Evolutionary conservation across 306 rosid species (phyloP), one percentile per base, ranked within the genome.

Genomic region (Cajanus cajan): DNA sequence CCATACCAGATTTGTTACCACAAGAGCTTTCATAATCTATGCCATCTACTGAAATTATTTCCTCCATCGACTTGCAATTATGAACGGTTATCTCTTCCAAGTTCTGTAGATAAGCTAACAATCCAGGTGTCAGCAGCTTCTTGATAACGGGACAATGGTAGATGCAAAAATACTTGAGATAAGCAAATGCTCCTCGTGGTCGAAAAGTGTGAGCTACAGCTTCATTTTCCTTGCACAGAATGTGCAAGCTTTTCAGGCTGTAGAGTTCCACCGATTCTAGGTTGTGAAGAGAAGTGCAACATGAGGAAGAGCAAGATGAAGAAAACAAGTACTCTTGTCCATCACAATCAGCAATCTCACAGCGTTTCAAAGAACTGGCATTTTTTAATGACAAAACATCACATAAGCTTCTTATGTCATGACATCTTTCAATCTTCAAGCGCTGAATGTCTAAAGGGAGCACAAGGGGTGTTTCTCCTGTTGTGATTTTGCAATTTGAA

Each of bases 21-120:
- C 68, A 2, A 15, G 10, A 7, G 6, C 68, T 31, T 61, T 28
- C 68, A 61, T 33, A 61, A 33, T 61, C 21, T 31, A 15, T 14
- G 11, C 43, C 5, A 61, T 61, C 68, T 14, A 31, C 43, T 2
- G 68, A 61, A 33, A 61, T 61, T 31, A 61, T 61, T 61, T 61
- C 68, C 12, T 61, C 43, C 68, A 61, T 61, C 6, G 43, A 61
- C 41, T 61, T 61, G 22, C 43, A 61, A 31, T 33, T 6, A 61
- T 61, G 68, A 61, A 33, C 68, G 7, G 39, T 61, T 31, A 61
- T 31, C 41, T 61, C 43, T 61, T 61, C 68, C 22, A 33, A 31
- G 68, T 61, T 61, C 43, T 33, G 68, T 61, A 61, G 68, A 61
- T 61, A 61, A 16, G 68, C 68, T 61, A 61, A 22, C 68, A 61